A percentile compares a stretch with the other conserved stretches of the same genome.
phyloP scores from a whole-genome alignment of 306 rosid genomes.

The Quercus wislizeni region DNA sequence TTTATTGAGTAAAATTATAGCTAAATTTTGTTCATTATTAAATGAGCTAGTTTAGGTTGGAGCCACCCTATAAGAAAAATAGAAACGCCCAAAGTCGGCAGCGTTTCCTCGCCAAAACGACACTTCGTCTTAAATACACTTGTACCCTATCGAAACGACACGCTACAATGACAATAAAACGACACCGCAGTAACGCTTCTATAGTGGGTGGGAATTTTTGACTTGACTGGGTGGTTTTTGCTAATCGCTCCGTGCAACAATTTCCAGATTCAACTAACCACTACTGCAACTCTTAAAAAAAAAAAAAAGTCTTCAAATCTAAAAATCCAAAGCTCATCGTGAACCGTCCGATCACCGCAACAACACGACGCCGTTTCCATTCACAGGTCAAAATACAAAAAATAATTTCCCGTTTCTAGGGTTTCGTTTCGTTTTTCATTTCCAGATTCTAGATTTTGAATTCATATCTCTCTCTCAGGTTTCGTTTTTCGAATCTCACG shows the following conservation, averaged over 20 bases:
- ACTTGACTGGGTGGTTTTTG: too few relatives aligned
- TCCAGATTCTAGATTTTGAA: background rate
- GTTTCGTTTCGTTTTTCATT: background rate
- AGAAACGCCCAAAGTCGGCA: too few relatives aligned
- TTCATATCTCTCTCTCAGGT: background rate
- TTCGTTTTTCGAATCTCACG: constrained; percentile 1
- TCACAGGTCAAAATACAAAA: background rate
- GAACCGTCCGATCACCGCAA: background rate
- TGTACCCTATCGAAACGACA: too few relatives aligned
- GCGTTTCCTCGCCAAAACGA: too few relatives aligned
- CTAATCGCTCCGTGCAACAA: background rate
- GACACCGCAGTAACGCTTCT: too few relatives aligned
- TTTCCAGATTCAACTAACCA: background rate
- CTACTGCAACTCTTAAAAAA: background rate
- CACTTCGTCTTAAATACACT: too few relatives aligned
- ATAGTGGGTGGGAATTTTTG: too few relatives aligned
- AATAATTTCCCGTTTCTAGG: constrained; percentile 1
- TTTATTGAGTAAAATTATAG: too few relatives aligned
- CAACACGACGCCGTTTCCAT: background rate
- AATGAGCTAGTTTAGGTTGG: too few relatives aligned
- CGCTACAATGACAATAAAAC: too few relatives aligned
- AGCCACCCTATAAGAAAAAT: too few relatives aligned
- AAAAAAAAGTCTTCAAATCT: background rate
- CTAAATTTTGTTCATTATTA: too few relatives aligned
- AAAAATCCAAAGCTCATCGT: background rate